A percentile compares a stretch with the other conserved stretches of the same genome.
These are phyloP conservation scores for Neurospora sp. DNA, from an alignment of 495 filamentous ascomycete genomes.

Conservation along the genomic window DNA sequence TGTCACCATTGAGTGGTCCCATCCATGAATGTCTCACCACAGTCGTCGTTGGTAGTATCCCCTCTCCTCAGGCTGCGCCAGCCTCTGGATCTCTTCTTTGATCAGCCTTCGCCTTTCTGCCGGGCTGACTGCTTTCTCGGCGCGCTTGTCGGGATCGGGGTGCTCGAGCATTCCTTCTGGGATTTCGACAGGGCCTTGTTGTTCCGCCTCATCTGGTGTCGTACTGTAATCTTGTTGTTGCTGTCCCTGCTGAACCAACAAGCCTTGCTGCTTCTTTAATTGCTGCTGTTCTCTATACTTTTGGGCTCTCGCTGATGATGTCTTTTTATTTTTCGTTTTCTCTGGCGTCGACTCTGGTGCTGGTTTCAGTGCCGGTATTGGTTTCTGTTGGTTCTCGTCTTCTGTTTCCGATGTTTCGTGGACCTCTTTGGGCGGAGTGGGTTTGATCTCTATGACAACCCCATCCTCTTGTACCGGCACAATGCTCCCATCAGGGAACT, in stretches of 20 bases:
- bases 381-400: slow-evolving; percentile 5
- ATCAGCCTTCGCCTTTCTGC: slow-evolving; percentile 39
- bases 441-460: slow-evolving; percentile 22
- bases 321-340: not conserved
- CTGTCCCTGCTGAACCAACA: not conserved
- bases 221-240: not conserved
- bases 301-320: not conserved
- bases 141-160: not conserved
- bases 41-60: slow-evolving; percentile 38
- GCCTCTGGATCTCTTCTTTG: slow-evolving; percentile 38
- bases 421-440: slow-evolving; percentile 14
- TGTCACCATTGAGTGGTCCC: not conserved
- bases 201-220: not conserved
- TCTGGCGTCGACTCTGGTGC: not conserved
- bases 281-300: not conserved
- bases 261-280: not conserved
- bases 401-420: slow-evolving; percentile 11
- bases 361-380: not conserved
- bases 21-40: slow-evolving; percentile 21
- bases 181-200: not conserved
- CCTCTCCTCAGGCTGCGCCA: slow-evolving; percentile 27
- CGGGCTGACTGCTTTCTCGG: slow-evolving; percentile 30
- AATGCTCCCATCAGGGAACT: slow-evolving; percentile 27
- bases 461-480: slow-evolving; percentile 15
- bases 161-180: not conserved